Base-by-base conservation (phyloP, 2,329 filamentous ascomycete species). In the Penicillium rolfsii region DNA sequence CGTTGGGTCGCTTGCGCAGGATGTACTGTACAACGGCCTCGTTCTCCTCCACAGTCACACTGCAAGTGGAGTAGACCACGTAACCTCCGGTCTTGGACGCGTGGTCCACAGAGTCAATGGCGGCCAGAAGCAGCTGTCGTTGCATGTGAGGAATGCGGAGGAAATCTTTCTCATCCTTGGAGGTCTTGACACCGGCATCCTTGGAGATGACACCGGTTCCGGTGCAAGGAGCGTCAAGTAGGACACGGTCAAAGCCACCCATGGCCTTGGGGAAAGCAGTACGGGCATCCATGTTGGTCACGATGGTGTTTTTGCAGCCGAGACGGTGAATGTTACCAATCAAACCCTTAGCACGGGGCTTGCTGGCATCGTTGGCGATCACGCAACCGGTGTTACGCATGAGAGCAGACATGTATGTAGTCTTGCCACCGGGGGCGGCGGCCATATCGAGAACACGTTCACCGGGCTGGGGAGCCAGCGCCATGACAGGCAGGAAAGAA, bases 141-240 rank as follows among this genome's bases (percentile, higher is more conserved):
- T 99, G 95, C 61, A 92, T 86, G 78, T 99, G 95, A 0, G 95
- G 93, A 55, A 99, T 86, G 72, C 90, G 87, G 77, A 97, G 86
- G 82, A 99, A 99, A 77, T 99, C 95, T 67, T 89, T 89, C 75
- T 96, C 92, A 11, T 91, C 96, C 84, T 98, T 98, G 83, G 97
- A 98, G 26, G 94, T 98, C 85, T 99, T 99, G 69, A 99, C 93
- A 66, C 90, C 92, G 35, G 94, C 87, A 78, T 99, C 95, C 82
- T 99, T 99, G 65, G 93, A 90, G 67, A 99, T 99, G 73, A 99
- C 95, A 71, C 95, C 95, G 0, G 95, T 99, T 69, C 95, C 94
- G 3, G 93, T 96, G 81, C 95, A 98, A 4, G 95, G 95, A 1
- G 93, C 93, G 80, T 99, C 93, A 60, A 98, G 90, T 49, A 98